These are phyloP conservation scores for Ustilago xerochloae DNA, from an alignment of 1,284 basidiomycete species.

Conservation along the genomic window DNA sequence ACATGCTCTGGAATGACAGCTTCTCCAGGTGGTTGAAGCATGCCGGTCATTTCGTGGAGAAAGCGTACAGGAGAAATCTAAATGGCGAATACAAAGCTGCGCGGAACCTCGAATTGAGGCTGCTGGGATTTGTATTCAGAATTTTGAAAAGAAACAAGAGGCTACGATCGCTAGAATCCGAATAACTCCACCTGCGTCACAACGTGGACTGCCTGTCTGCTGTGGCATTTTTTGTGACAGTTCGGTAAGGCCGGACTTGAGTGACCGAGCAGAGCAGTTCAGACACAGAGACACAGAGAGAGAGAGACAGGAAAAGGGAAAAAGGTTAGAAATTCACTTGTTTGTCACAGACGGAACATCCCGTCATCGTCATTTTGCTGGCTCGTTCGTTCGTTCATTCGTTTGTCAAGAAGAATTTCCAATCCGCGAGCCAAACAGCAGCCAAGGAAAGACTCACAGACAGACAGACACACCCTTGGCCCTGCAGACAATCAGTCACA, in stretches of 20 bases:
- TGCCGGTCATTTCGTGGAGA: not conserved
- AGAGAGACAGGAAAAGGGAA: too few relatives aligned
- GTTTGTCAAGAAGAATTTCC: conserved; percentile 8
- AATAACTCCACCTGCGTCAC: conserved; percentile 33
- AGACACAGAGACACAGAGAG: too few relatives aligned
- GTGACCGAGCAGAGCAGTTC: too few relatives aligned
- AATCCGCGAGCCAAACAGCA: too few relatives aligned
- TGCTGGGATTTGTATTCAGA: not conserved
- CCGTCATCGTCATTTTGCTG: conserved; percentile 7
- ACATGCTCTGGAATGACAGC: not conserved
- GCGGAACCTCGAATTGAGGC: not conserved
- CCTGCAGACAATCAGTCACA: not conserved
- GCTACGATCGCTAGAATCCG: conserved; percentile 17
- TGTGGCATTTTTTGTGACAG: too few relatives aligned
- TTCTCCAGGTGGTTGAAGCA: not conserved
- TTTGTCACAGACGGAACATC: conserved; percentile 5
- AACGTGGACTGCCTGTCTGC: not conserved
- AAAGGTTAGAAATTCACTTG: not conserved
- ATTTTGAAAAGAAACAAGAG: not conserved
- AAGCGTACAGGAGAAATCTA: not conserved
- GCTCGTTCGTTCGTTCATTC: not conserved
- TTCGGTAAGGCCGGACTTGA: not conserved
- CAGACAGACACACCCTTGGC: not conserved
- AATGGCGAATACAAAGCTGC: not conserved
- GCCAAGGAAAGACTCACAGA: not conserved